Conservation (phyloP, 164 flowering plant species). For the Taxillus chinensis region DNA sequence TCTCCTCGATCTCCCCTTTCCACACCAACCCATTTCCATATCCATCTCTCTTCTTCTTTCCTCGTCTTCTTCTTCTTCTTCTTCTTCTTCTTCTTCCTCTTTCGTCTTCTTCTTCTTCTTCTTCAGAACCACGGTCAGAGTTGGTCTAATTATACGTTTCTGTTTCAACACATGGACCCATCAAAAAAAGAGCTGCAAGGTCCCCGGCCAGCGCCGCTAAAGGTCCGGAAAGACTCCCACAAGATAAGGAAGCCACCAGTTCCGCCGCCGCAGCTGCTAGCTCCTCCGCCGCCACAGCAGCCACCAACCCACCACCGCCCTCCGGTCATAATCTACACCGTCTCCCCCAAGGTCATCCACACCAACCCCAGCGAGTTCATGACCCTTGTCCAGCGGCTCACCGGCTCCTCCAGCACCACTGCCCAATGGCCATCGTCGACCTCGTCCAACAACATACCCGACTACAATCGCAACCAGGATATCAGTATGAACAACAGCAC, state of each 20-base stretch:
- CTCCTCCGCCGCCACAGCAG: constrained; percentile 12
- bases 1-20: too few relatives aligned
- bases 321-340: constrained; percentile 60
- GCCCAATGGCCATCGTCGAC: constrained; percentile 16
- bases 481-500: neutral
- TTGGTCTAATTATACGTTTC: constrained; percentile 5
- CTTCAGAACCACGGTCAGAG: neutral
- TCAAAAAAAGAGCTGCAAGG: constrained; percentile 39
- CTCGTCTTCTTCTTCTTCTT: too few relatives aligned
- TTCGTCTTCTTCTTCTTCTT: too few relatives aligned
- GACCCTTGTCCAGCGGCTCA: constrained; percentile 35
- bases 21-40: too few relatives aligned
- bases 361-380: constrained; percentile 31
- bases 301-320: constrained; percentile 12
- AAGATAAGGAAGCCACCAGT: constrained; percentile 54
- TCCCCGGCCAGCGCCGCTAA: constrained; percentile 43
- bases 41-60: too few relatives aligned
- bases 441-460: neutral
- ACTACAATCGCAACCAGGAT: neutral
- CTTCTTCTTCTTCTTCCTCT: too few relatives aligned
- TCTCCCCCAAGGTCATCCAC: constrained; percentile 43
- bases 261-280: constrained; percentile 16
- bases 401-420: constrained; percentile 19
- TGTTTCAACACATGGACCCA: constrained; percentile 11
- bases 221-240: constrained; percentile 47